Conservation (phyloP, 805 yeast species). For the Pichia phayaonensis region DNA sequence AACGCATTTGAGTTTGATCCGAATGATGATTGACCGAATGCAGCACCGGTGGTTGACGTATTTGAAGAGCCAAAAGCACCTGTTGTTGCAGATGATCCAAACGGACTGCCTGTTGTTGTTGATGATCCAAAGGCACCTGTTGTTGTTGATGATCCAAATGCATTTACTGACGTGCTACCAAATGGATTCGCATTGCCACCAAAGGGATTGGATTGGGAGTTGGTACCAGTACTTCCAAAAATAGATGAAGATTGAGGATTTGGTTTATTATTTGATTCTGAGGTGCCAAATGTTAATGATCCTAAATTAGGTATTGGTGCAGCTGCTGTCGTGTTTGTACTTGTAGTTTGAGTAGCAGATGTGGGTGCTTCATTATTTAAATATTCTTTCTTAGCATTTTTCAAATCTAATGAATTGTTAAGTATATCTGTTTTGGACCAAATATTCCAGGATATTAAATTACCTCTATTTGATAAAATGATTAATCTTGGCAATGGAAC, state of each 20-base stretch:
- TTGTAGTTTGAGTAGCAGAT: not conserved
- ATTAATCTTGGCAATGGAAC: slow-evolving; percentile 60
- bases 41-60: slow-evolving; percentile 6
- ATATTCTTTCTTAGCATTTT: slow-evolving; percentile 1
- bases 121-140: slow-evolving; percentile 16
- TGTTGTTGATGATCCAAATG: not conserved
- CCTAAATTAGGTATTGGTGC: not conserved
- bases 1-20: slow-evolving; percentile 9
- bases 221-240: not conserved
- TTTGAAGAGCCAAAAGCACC: slow-evolving; percentile 8
- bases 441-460: slow-evolving; percentile 55
- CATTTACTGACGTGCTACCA: not conserved
- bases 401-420: slow-evolving; percentile 3
- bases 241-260: not conserved
- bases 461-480: slow-evolving; percentile 57
- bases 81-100: slow-evolving; percentile 15
- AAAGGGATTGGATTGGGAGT: not conserved
- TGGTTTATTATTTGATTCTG: not conserved
- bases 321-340: not conserved
- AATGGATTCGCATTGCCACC: not conserved
- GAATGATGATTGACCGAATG: slow-evolving; percentile 14
- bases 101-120: not conserved
- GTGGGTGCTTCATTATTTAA: not conserved
- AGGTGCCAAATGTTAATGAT: not conserved
- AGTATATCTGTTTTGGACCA: slow-evolving; percentile 49